phyloP scores from a whole-genome alignment of 2,329 filamentous ascomycete genomes.

The Xylariales sp. region DNA sequence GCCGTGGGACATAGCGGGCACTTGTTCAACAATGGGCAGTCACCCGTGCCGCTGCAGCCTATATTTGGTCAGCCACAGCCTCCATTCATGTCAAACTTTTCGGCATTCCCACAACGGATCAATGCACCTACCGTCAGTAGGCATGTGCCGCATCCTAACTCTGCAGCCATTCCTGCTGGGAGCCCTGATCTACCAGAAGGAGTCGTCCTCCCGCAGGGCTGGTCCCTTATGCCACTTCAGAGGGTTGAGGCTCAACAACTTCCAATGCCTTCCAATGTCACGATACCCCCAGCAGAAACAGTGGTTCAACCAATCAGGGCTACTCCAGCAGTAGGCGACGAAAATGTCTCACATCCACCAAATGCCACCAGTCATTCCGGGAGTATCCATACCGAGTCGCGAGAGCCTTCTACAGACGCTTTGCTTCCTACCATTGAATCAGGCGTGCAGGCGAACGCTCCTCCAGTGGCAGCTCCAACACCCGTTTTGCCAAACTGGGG shows the following conservation, averaged over 20 bases:
- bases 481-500: slow-evolving; percentile 48
- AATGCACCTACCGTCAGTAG: slow-evolving; percentile 39
- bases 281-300: too few species aligned
- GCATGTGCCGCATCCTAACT: slow-evolving; percentile 40
- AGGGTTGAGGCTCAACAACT: slow-evolving; percentile 38
- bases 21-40: slow-evolving; percentile 8
- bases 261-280: slow-evolving; percentile 12
- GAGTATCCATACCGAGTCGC: too few species aligned
- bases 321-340: too few species aligned
- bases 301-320: too few species aligned
- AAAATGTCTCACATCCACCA: too few species aligned
- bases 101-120: slow-evolving; percentile 26
- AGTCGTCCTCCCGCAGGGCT: slow-evolving; percentile 60
- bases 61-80: slow-evolving; percentile 8
- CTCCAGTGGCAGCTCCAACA: slow-evolving; percentile 41
- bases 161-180: slow-evolving; percentile 52
- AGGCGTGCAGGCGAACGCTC: slow-evolving; percentile 15
- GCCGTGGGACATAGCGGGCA: slow-evolving; percentile 5
- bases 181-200: slow-evolving; percentile 60
- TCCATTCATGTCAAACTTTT: slow-evolving; percentile 16
- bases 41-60: slow-evolving; percentile 14
- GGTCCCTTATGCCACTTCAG: slow-evolving; percentile 60
- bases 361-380: too few species aligned
- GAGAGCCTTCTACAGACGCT: too few species aligned
- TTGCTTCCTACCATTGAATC: slow-evolving; percentile 8